Evolutionary conservation across 768 basidiomycete genomes (phyloP).

Genomic region (Sarcomyxa edulis): DNA sequence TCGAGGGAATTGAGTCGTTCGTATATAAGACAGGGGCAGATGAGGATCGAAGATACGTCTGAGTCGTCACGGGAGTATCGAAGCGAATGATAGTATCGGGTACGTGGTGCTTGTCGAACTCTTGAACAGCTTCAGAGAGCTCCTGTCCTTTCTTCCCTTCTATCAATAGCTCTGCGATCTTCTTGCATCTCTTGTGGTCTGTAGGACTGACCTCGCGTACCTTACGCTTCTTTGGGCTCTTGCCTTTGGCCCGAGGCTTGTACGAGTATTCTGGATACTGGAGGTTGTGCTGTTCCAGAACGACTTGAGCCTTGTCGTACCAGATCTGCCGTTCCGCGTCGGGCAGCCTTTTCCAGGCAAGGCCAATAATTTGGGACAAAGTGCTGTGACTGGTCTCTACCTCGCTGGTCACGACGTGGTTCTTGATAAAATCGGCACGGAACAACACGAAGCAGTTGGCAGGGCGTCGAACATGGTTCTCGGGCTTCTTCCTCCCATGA

Average conservation of each 20-base stretch:
- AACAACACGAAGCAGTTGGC: conserved; percentile 85
- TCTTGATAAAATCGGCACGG: conserved; percentile 76
- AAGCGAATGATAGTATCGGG: conserved; percentile 68
- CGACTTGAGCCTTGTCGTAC: conserved; percentile 71
- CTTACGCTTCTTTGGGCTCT: conserved; percentile 45
- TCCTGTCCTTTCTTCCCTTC: conserved; percentile 57
- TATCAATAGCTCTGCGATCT: conserved; percentile 62
- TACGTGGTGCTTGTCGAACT: conserved; percentile 46
- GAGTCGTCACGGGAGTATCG: conserved; percentile 65
- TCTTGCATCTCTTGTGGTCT: conserved; percentile 58
- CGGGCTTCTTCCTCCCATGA: conserved; percentile 65
- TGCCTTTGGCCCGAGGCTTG: conserved; percentile 48
- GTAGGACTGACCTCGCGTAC: conserved; percentile 57
- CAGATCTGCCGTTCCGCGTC: conserved; percentile 68
- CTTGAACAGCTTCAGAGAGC: conserved; percentile 51
- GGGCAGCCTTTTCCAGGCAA: conserved; percentile 76
- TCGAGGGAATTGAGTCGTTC: no score
- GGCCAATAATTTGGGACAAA: conserved; percentile 79
- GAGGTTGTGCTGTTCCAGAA: conserved; percentile 67
- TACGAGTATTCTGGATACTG: conserved; percentile 74
- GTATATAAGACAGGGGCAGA: conserved; percentile 49
- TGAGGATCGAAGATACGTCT: conserved; percentile 61
- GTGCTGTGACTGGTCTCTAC: conserved; percentile 82
- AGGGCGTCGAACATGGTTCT: conserved; percentile 75
- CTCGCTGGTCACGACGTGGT: conserved; percentile 65